Conservation (phyloP, 768 basidiomycete genomes). For the Strobilomyces dryophilus region DNA sequence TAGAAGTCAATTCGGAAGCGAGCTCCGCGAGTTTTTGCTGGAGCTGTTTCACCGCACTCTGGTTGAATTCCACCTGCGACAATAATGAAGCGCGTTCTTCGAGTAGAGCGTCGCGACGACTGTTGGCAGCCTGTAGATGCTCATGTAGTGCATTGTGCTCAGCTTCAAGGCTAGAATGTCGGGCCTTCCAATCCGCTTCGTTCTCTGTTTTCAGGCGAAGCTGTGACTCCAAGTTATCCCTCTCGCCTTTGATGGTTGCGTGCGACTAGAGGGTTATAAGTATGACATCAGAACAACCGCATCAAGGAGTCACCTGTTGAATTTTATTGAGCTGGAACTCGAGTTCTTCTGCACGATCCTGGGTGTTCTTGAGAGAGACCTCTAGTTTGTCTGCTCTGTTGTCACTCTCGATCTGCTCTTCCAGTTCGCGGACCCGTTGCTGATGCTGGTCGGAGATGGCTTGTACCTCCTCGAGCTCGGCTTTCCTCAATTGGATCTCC, state of each 20-base stretch:
- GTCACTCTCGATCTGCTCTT: conserved; percentile 81
- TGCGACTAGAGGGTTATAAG: conserved; percentile 42
- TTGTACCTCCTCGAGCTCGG: conserved; percentile 48
- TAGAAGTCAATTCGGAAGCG: conserved; percentile 48
- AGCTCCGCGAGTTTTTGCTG: conserved; percentile 58
- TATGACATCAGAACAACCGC: not conserved
- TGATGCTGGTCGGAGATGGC: conserved; percentile 51
- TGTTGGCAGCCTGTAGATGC: conserved; percentile 41
- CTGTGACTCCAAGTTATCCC: conserved; percentile 50
- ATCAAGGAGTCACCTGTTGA: conserved; percentile 54
- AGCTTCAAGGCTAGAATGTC: conserved; percentile 45
- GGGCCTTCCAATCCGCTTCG: conserved; percentile 46
- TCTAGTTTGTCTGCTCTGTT: conserved; percentile 77
- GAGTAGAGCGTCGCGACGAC: conserved; percentile 44
- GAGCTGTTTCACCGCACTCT: conserved; percentile 46
- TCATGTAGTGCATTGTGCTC: conserved; percentile 36
- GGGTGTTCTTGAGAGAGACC: conserved; percentile 67
- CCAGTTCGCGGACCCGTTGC: conserved; percentile 62
- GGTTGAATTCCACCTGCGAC: conserved; percentile 42
- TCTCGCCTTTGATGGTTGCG: conserved; percentile 54
- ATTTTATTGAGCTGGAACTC: conserved; percentile 78
- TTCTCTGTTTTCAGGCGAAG: conserved; percentile 38
- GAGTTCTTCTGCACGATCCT: conserved; percentile 78
- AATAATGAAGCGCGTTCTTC: conserved; percentile 50
- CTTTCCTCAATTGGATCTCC: conserved; percentile 63